Base-by-base conservation (phyloP, 768 basidiomycete genomes). In the Auricularia heimuer region DNA sequence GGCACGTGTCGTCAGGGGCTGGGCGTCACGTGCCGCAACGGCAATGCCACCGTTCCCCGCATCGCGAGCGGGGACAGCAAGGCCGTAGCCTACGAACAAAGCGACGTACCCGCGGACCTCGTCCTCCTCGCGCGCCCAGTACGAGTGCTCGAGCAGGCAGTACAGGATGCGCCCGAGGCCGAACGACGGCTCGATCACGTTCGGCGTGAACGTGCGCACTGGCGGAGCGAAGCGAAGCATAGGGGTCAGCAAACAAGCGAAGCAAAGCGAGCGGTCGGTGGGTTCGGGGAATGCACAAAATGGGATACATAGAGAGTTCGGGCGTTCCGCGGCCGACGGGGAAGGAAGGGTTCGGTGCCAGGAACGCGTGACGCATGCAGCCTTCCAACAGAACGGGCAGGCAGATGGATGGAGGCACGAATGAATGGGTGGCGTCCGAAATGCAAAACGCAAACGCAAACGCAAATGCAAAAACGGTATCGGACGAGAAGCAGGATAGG, bases 131-230 rank as follows among this genome's bases (percentile, higher is more conserved):
- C 97, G 86, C 66, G 85, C 85, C 97, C 96, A 98, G 82, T 88
- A 99, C 70, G 84, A 86, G 80, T 98, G 97, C 75, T 99, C 97
- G 39, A 99, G 85, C 62, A 98, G 81, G 35, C 85, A 86, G 75
- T 98, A 98, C 58, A 98, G 80, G 71, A 98, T 97, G 64, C 96
- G 93, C 63, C 96, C 96, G 69, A 98, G 85, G 66, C 97, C 96
- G 76, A 98, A 97, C 3, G 97, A 99, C 29, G 97, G 95, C 75
- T 98, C 96, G 74, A 98, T 96, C 75, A 99, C 97, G 76, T 98
- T 98, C 44, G 96, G 97, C 64, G 87, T 93, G 77, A 83, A 97
- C 77, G 98, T 95, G 68, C 96, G 92, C 69, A 92, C 94, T 97
- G 72, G 0, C 65, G 63, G 64, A 62, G 60, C 61, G 63, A 34